phyloP scores from a whole-genome alignment of 1,139 yeast genomes.

The Yamadazyma membranifaciens region DNA sequence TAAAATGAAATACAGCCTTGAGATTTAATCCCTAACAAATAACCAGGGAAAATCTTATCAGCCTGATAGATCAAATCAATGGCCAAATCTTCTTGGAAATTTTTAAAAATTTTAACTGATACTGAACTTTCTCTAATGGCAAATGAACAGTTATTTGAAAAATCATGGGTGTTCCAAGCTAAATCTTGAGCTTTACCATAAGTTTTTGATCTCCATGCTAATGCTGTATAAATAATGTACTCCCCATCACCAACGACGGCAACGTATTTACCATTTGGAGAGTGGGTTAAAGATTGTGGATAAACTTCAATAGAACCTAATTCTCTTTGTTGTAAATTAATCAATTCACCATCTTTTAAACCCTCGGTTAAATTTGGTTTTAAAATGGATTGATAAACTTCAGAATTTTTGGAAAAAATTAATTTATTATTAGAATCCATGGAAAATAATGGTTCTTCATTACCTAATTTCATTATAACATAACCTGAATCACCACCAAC shows the following conservation, averaged over 20 bases:
- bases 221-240: constrained; percentile 90
- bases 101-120: constrained; percentile 69
- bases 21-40: constrained; percentile 76
- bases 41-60: constrained; percentile 83
- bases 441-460: constrained; percentile 89
- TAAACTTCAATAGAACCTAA: constrained; percentile 89
- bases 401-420: constrained; percentile 88
- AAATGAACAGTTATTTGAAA: constrained; percentile 63
- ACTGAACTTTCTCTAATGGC: constrained; percentile 76
- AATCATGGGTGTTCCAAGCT: constrained; percentile 87
- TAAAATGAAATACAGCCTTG: constrained; percentile 84
- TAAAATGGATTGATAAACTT: constrained; percentile 80
- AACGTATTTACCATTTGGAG: constrained; percentile 96
- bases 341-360: constrained; percentile 75
- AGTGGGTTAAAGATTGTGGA: constrained; percentile 83
- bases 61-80: constrained; percentile 72
- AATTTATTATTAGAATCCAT: constrained; percentile 92
- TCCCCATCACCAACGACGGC: constrained; percentile 98
- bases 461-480: constrained; percentile 82
- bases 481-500: constrained; percentile 96
- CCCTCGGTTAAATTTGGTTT: constrained; percentile 64
- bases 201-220: constrained; percentile 96
- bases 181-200: constrained; percentile 90
- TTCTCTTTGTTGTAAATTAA: constrained; percentile 79
- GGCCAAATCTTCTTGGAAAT: constrained; percentile 74